These are phyloP conservation scores for Copromyces sp. DNA, from an alignment of 495 filamentous ascomycete species.

Conservation along the genomic window DNA sequence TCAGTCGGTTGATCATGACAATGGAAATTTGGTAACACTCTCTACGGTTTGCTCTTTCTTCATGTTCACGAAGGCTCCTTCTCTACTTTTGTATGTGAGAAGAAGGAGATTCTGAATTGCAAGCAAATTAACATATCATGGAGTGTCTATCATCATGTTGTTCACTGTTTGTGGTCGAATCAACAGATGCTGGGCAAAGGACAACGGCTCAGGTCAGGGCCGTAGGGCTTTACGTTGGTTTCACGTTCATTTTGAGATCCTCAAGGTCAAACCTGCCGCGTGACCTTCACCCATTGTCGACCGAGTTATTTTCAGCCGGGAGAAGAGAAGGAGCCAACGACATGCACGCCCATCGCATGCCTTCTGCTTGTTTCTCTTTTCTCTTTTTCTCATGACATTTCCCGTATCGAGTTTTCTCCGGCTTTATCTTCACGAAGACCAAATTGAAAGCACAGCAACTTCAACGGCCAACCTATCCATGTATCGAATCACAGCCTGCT, in stretches of 20 bases:
- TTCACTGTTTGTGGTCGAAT: background rate
- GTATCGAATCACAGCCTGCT: background rate
- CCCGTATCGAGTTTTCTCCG: background rate
- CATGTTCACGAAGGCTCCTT: background rate
- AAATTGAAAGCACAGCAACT: background rate
- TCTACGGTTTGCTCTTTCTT: background rate
- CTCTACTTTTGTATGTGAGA: background rate
- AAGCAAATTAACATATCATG: background rate
- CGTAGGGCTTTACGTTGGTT: background rate
- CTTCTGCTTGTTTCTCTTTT: background rate
- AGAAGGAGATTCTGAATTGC: background rate
- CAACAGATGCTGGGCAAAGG: background rate
- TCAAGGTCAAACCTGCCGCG: background rate
- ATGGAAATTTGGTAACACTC: background rate
- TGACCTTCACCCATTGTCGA: background rate
- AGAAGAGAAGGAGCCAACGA: background rate
- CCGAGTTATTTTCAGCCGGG: background rate
- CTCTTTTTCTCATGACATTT: background rate
- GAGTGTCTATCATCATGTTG: background rate
- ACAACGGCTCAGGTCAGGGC: background rate
- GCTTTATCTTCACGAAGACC: background rate
- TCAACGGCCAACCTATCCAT: background rate
- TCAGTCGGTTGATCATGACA: background rate
- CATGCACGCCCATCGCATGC: background rate
- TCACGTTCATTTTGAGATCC: background rate